Evolutionary conservation across 2,329 filamentous ascomycete genomes (phyloP).

Genomic region (Venturia effusa): DNA sequence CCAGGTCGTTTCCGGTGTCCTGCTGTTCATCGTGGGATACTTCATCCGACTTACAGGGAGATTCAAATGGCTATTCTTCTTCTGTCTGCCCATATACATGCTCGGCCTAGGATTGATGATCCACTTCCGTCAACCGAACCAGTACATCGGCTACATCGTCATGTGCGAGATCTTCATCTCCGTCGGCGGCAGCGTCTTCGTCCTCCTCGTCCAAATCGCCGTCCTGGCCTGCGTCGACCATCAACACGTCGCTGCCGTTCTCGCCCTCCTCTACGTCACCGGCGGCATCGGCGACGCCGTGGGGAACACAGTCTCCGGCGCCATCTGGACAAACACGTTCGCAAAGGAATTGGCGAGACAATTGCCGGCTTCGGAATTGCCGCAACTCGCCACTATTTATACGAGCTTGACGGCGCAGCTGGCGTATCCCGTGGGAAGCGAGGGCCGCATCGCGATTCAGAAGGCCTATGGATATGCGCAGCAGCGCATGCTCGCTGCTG

Average conservation of each 20-base stretch:
- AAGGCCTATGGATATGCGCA: constrained; percentile 12
- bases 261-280: constrained; percentile 21
- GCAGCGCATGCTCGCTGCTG: constrained; percentile 8
- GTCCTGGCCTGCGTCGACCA: constrained; percentile 23
- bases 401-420: constrained; percentile 9
- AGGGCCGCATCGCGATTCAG: constrained; percentile 10
- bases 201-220: constrained; percentile 15
- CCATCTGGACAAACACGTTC: constrained; percentile 24
- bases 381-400: constrained; percentile 9
- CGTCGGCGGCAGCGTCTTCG: constrained; percentile 7
- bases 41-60: constrained; percentile 17
- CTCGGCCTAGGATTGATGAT: constrained; percentile 23
- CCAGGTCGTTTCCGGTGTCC: constrained; percentile 22
- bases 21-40: constrained; percentile 17
- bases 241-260: constrained; percentile 22
- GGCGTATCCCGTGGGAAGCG: constrained; percentile 9
- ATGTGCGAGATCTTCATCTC: constrained; percentile 23
- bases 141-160: constrained; percentile 23
- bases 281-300: constrained; percentile 21
- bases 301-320: constrained; percentile 21
- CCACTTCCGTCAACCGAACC: constrained; percentile 20
- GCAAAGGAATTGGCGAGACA: neutral
- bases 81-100: constrained; percentile 21
- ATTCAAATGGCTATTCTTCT: constrained; percentile 22
- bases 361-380: neutral